These are phyloP conservation scores for Sugiyamaella paludigena DNA, from an alignment of 1,139 yeast species.

Conservation along the genomic window DNA sequence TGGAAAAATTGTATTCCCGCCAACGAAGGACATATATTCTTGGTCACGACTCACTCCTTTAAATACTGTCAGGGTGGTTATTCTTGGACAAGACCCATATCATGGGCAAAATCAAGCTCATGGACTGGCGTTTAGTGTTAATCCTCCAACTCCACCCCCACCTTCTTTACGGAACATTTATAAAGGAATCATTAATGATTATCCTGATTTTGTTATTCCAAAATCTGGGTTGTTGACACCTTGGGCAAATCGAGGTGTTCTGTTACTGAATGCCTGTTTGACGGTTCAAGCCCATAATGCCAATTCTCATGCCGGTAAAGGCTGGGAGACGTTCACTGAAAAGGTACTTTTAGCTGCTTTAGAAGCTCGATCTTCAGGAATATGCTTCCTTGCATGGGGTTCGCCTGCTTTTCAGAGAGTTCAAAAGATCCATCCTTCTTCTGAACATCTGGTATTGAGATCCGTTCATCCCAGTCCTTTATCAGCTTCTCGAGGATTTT, in stretches of 20 bases:
- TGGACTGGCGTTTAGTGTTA: conserved; percentile 90
- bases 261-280: conserved; percentile 80
- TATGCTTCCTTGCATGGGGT: conserved; percentile 93
- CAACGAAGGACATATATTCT: conserved; percentile 72
- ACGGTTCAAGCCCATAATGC: conserved; percentile 95
- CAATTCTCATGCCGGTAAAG: conserved; percentile 83
- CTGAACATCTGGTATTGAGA: conserved; percentile 49
- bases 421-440: conserved; percentile 41
- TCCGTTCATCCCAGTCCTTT: conserved; percentile 95
- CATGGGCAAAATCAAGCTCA: conserved; percentile 93
- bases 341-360: conserved; percentile 57
- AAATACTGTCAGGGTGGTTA: conserved; percentile 66
- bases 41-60: conserved; percentile 91
- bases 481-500: conserved; percentile 83
- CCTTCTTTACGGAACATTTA: conserved; percentile 88
- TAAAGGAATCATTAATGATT: conserved; percentile 71
- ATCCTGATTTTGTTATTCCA: conserved; percentile 66
- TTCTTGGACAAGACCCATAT: conserved; percentile 96
- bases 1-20: conserved; percentile 68
- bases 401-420: conserved; percentile 81
- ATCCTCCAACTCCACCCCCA: conserved; percentile 80
- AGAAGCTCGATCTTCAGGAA: conserved; percentile 45
- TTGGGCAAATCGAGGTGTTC: conserved; percentile 90
- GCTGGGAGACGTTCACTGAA: conserved; percentile 93
- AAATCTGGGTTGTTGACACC: conserved; percentile 63